Evolutionary conservation across 1,139 yeast species (phyloP).

Genomic region (Taphrina sp.): DNA sequence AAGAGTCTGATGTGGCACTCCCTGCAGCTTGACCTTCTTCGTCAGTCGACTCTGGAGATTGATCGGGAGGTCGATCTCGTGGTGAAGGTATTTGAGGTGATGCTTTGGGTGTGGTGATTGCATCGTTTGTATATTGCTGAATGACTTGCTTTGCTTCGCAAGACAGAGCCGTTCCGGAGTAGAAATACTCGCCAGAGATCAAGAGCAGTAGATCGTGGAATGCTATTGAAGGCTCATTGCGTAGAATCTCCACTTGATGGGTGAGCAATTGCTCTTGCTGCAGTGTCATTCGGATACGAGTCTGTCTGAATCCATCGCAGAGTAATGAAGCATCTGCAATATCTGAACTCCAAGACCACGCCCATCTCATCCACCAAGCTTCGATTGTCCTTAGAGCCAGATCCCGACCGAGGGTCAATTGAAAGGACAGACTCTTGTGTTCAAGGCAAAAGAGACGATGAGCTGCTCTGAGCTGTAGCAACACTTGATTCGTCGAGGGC

Average conservation of each 20-base stretch:
- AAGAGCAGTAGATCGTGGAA: neutral
- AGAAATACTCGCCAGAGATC: neutral
- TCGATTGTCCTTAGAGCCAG: neutral
- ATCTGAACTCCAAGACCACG: constrained; percentile 6
- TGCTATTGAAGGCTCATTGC: too few species aligned
- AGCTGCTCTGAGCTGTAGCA: constrained; percentile 6
- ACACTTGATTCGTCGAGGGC: constrained; percentile 4
- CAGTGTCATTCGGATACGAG: constrained; percentile 1
- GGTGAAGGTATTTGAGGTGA: too few species aligned
- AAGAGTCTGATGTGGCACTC: too few species aligned
- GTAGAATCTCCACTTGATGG: too few species aligned
- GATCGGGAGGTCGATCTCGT: too few species aligned
- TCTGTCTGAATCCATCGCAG: neutral
- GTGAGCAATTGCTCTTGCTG: too few species aligned
- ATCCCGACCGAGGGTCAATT: neutral
- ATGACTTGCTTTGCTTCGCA: neutral
- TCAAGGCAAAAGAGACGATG: constrained; percentile 4
- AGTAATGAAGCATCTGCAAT: constrained; percentile 1
- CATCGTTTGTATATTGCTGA: neutral
- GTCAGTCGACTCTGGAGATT: too few species aligned
- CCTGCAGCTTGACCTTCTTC: too few species aligned
- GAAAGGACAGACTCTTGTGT: neutral
- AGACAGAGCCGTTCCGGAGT: neutral
- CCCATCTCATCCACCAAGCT: constrained; percentile 10
- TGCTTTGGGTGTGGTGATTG: too few species aligned